Percentiles rank a stretch among this genome's conserved stretches.
These are phyloP conservation scores for Teratosphaeria pseudoeucalypti DNA, from an alignment of 2,329 filamentous ascomycete genomes.

Conservation along the genomic window DNA sequence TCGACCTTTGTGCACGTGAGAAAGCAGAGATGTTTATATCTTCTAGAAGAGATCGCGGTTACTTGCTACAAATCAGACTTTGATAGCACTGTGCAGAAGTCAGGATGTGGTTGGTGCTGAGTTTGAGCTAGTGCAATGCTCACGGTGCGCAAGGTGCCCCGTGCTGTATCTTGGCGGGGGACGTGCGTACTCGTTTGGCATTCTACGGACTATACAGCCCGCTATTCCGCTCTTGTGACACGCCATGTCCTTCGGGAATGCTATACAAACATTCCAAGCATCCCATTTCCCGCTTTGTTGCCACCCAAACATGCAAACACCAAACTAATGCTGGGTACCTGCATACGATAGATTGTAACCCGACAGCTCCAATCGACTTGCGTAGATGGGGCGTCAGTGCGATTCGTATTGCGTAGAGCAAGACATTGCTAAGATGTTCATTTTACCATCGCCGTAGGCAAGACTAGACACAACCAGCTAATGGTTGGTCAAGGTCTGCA, in stretches of 20 bases:
- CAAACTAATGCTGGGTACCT: neutral
- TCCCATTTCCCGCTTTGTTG: neutral
- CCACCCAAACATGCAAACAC: neutral
- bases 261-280: neutral
- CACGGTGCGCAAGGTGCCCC: neutral
- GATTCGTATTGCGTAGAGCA: no score
- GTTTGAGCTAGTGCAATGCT: neutral
- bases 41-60: neutral
- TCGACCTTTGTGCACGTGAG: neutral
- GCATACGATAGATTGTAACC: neutral
- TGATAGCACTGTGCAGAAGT: neutral
- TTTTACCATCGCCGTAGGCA: neutral
- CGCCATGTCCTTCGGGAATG: neutral
- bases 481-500: neutral
- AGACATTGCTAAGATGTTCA: neutral
- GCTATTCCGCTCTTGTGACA: neutral
- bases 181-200: neutral
- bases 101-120: neutral
- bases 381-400: neutral
- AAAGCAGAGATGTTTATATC: neutral
- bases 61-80: neutral
- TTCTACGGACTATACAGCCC: neutral
- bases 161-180: neutral
- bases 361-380: neutral
- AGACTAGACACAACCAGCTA: neutral